Base-by-base conservation (phyloP, 2,329 filamentous ascomycete genomes). In the Trichoderma breve region DNA sequence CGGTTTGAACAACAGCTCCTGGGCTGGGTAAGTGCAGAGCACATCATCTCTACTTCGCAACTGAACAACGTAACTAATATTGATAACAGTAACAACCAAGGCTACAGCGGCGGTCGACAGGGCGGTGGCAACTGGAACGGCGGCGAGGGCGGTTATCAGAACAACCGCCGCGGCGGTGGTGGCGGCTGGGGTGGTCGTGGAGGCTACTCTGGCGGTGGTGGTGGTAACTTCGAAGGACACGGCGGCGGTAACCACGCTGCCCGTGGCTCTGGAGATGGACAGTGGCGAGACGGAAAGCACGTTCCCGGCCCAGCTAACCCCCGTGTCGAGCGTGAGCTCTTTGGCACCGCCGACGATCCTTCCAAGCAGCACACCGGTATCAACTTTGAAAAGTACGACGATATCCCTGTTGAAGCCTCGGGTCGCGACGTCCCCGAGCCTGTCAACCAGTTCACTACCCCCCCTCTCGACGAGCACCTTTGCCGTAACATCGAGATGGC, bases 301-400 rank as follows among this genome's bases (percentile, higher is more conserved):
- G 86, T 98, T 78, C 89, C 95, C 73, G 96, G 96, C 72, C 94
- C 95, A 74, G 83, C 91, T 77, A 98, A 98, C 86, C 88, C 91
- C 75, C 94, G 95, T 77, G 76, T 97, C 61, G 96, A 99, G 89
- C 95, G 95, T 78, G 96, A 99, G 81, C 92, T 99, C 67, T 99
- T 98, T 82, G 96, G 96, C 79, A 87, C 92, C 65, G 86, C 91
- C 77, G 95, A 98, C 82, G 96, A 98, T 80, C 94, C 95, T 74
- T 90, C 92, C 76, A 98, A 98, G 88, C 93, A 97, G 83, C 93
- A 97, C 80, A 98, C 94, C 39, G 96, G 96, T 84, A 98, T 99
- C 92, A 99, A 99, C 89, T 99, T 99, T 82, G 92, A 97, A 86
- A 99, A 99, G 88, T 99, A 99, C 85, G 96, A 99, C 81, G 96